Evolutionary conservation across 257 asterid genomes (phyloP), one percentile per base, ranked within the genome.

Genomic region (Solanum ossicruentum): DNA sequence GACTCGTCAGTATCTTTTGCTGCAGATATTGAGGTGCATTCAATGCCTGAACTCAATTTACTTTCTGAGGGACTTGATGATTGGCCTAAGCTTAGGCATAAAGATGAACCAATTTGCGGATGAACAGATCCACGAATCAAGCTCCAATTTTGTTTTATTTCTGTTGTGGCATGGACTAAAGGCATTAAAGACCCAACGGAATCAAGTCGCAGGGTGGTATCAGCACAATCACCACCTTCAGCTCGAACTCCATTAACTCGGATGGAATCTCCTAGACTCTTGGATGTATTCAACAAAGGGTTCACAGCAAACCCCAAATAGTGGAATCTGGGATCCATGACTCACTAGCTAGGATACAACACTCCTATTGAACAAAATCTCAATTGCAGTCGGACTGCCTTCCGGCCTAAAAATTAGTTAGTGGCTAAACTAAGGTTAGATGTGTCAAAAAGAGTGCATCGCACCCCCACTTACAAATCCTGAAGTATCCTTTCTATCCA

Each of bases 401-500:
- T 92, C 98, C 92, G 92, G 97, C 93, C 80, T 82, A 75, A 75
- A 13, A 75, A 49, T 78, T 72, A 89, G 67, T 83, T 91, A 93
- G 80, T 77, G 79, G 87, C 93, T 89, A 90, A 75, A 86, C 85
- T 85, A 90, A 20, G 87, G 94, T 90, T 88, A 93, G 93, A 91
- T 90, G 93, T 85, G 95, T 88, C 97, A 60, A 63, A 84, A 90
- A 88, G 93, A 90, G 97, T 43, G 84, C 94, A 91, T 84, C 90
- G 86, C 91, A 80, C 98, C 99, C 85, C 99, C 99, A 69, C 99
- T 96, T 23, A 96, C 99, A 86, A 96, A 96, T 84, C 99, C 99
- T 1, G 98, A 96, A 49, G 99, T 96, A 89, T 96, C 99, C 87
- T 93, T 89, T 52, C 99, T 92, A 87, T 96, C 99, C 99, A 96